A percentile compares a stretch with the other conserved stretches of the same genome.
phyloP scores from a whole-genome alignment of 495 filamentous ascomycete species.

The Tuber brumale region DNA sequence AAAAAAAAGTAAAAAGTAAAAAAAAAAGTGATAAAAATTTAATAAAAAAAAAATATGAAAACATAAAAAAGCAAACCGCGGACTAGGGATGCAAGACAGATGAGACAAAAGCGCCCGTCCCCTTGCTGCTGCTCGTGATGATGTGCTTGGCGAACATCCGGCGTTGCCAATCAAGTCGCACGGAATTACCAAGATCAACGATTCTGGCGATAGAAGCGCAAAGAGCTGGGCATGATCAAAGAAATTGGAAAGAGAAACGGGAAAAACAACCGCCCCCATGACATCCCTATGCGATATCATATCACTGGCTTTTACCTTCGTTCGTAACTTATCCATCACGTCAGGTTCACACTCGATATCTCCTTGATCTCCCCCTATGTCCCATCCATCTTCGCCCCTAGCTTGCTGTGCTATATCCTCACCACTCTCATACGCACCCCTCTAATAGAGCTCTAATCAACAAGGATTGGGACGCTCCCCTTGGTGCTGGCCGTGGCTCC shows the following conservation, averaged over 20 bases:
- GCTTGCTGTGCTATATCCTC: background rate
- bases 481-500: slow-evolving; percentile 9
- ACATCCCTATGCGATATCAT: background rate
- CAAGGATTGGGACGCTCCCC: slow-evolving; percentile 20
- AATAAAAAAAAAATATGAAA: background rate
- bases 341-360: background rate
- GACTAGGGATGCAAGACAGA: slow-evolving; percentile 25
- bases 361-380: background rate
- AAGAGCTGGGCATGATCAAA: slow-evolving; percentile 15
- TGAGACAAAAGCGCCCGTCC: slow-evolving; percentile 37
- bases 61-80: background rate
- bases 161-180: slow-evolving; percentile 16
- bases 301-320: background rate
- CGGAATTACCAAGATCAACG: slow-evolving; percentile 20
- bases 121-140: slow-evolving; percentile 35
- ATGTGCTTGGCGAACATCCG: slow-evolving; percentile 29
- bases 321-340: background rate
- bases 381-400: background rate
- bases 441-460: background rate
- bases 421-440: background rate
- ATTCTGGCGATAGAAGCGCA: background rate
- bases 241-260: background rate
- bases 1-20: background rate
- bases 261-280: slow-evolving; percentile 3
- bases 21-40: background rate